Percentiles rank a stretch among this genome's conserved stretches.
phyloP scores from a whole-genome alignment of 177 flowering plant genomes.

The Vitis hybrid region DNA sequence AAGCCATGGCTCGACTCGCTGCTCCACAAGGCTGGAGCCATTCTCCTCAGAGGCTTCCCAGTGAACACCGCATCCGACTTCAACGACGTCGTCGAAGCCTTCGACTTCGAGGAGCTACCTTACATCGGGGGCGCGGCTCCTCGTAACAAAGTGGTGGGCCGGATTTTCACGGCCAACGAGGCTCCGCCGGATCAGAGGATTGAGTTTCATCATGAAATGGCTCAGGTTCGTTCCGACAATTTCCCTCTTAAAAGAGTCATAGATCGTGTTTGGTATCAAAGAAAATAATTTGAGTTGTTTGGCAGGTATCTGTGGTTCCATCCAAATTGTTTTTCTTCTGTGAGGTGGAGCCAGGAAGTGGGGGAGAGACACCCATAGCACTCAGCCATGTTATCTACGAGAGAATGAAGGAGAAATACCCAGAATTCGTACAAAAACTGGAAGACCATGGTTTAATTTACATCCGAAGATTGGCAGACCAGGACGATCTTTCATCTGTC shows the following conservation, averaged over 20 bases:
- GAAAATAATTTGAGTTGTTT: not conserved
- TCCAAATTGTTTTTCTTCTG: slow-evolving; percentile 88
- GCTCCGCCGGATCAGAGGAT: slow-evolving; percentile 6
- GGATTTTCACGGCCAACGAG: slow-evolving; percentile 17
- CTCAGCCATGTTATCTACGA: slow-evolving; percentile 81
- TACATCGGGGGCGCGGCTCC: slow-evolving; percentile 9
- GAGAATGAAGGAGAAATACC: slow-evolving; percentile 69
- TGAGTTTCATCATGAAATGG: slow-evolving; percentile 18
- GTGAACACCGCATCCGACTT: slow-evolving; percentile 7
- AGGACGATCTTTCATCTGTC: slow-evolving; percentile 81
- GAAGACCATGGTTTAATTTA: slow-evolving; percentile 79
- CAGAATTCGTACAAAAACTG: slow-evolving; percentile 68
- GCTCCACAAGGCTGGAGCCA: slow-evolving; percentile 8
- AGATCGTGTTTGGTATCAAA: no score
- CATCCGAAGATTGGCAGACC: slow-evolving; percentile 64
- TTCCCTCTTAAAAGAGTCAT: no score
- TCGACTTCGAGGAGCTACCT: slow-evolving; percentile 15
- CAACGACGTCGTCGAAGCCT: slow-evolving; percentile 9
- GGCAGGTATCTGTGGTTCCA: slow-evolving; percentile 82
- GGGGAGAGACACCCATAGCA: slow-evolving; percentile 94
- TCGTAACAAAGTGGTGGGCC: slow-evolving; percentile 4
- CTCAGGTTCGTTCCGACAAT: slow-evolving; percentile 6
- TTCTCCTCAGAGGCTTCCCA: slow-evolving; percentile 13
- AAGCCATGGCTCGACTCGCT: not conserved
- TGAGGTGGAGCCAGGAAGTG: slow-evolving; percentile 76